Base-by-base conservation (phyloP, 176 grass and related monocot species). In the Musa itinerans region DNA sequence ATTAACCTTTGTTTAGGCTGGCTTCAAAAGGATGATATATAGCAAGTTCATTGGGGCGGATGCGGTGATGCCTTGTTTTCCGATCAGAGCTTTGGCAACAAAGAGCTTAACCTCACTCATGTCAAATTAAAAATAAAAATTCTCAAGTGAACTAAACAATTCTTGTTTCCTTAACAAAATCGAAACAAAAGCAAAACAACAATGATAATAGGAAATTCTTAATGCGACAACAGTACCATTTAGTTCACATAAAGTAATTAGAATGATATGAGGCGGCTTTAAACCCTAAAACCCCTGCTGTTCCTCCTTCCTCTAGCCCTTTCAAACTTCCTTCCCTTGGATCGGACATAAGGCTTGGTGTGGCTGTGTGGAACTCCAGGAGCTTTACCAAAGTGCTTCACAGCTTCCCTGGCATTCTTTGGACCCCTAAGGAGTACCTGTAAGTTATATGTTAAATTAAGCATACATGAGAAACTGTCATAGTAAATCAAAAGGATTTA, bases 371-470 rank as follows among this genome's bases (percentile, higher is more conserved):
- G 77, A 25, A 79, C 77, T 17, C 77, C 66, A 71, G 77, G 77
- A 15, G 77, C 77, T 53, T 79, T 79, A 50, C 66, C 77, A 17
- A 71, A 79, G 77, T 79, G 66, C 52, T 59, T 79, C 26, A 79
- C 66, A 50, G 77, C 77, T 71, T 79, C 77, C 26, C 66, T 58
- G 50, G 77, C 77, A 71, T 79, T 79, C 77, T 70, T 79, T 79
- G 77, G 77, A 16, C 77, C 77, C 77, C 66, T 58, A 4, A 79
- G 52, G 20, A 79, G 77, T 57, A 79, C 53, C 77, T 79, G 52
- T 4, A 22, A 50, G 58, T 49, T 21, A 8, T 4, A 1, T 20
- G 1, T 14, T 22, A 51, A 50, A 51, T 24, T 1, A 53, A 53
- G 16, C 13, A 9, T 53, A 65, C 23, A 16, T 43, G 12, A 55